phyloP scores from a whole-genome alignment of 2,329 filamentous ascomycete species.

The Coniochaeta sp. region DNA sequence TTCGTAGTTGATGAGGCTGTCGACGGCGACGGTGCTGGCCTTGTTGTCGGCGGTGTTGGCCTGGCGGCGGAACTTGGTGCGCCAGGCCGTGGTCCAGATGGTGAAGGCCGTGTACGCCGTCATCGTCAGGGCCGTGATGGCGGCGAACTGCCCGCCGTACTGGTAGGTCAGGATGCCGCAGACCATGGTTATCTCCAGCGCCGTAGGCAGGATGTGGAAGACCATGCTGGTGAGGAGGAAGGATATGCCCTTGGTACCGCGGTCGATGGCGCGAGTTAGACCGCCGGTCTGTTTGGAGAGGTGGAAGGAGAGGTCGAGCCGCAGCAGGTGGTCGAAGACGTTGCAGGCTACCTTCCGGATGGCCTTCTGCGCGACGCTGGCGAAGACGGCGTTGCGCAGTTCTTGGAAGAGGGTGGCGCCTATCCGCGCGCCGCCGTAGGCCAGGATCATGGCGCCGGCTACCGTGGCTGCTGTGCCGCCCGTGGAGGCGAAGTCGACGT shows the following conservation, averaged over 20 bases:
- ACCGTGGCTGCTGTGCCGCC: slow-evolving; percentile 88
- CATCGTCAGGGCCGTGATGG: slow-evolving; percentile 88
- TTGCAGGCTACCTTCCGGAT: slow-evolving; percentile 86
- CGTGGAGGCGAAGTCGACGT: slow-evolving; percentile 78
- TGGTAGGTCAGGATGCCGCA: slow-evolving; percentile 96
- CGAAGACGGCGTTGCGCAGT: slow-evolving; percentile 91
- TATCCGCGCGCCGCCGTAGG: slow-evolving; percentile 83
- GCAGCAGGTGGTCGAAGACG: slow-evolving; percentile 85
- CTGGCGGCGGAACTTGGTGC: slow-evolving; percentile 91
- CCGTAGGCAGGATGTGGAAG: slow-evolving; percentile 91
- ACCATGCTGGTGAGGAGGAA: slow-evolving; percentile 97
- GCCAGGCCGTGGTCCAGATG: slow-evolving; percentile 92
- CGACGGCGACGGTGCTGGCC: slow-evolving; percentile 89
- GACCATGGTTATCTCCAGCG: slow-evolving; percentile 88
- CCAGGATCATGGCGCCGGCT: slow-evolving; percentile 87
- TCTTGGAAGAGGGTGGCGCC: slow-evolving; percentile 89
- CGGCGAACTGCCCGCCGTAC: slow-evolving; percentile 86
- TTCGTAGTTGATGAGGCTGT: slow-evolving; percentile 97
- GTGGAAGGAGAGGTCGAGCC: slow-evolving; percentile 89
- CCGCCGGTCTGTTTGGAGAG: slow-evolving; percentile 91
- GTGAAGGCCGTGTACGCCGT: slow-evolving; percentile 93
- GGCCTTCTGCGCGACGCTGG: slow-evolving; percentile 92
- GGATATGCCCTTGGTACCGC: slow-evolving; percentile 97
- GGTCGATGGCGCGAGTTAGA: slow-evolving; percentile 86
- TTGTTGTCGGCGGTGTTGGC: slow-evolving; percentile 95